A percentile compares a stretch with the other conserved stretches of the same genome.
phyloP scores from a whole-genome alignment of 768 basidiomycete genomes.

The Hygrocybe coccinea region DNA sequence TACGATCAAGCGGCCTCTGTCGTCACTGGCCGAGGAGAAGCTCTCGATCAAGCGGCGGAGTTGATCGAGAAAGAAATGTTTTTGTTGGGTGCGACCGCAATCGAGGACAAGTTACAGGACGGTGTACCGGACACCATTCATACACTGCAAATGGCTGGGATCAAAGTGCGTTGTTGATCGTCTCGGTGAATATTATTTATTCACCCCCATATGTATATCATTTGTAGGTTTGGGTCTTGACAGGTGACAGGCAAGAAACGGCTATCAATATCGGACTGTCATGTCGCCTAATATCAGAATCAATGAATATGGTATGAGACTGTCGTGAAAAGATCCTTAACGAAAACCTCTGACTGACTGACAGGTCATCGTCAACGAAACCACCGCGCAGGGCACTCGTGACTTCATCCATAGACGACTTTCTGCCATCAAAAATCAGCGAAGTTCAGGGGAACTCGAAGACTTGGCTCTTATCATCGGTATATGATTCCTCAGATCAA shows the following conservation, averaged over 20 bases:
- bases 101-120: constrained; percentile 98
- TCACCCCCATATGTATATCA: not conserved
- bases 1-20: constrained; percentile 93
- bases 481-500: constrained; percentile 29
- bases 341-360: constrained; percentile 4
- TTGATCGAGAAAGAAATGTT: constrained; percentile 93
- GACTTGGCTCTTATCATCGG: constrained; percentile 94
- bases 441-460: constrained; percentile 86
- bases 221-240: constrained; percentile 87
- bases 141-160: constrained; percentile 95
- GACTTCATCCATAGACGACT: constrained; percentile 87
- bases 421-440: constrained; percentile 88
- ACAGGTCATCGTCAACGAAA: constrained; percentile 93
- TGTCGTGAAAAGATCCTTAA: not conserved
- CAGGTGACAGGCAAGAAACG: constrained; percentile 97
- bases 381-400: constrained; percentile 70
- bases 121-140: constrained; percentile 98
- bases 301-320: constrained; percentile 87
- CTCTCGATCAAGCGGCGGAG: constrained; percentile 90
- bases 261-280: constrained; percentile 99
- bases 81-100: constrained; percentile 92
- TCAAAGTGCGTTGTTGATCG: constrained; percentile 59
- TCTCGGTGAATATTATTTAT: not conserved
- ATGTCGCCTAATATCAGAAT: constrained; percentile 93
- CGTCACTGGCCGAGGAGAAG: constrained; percentile 91